A percentile compares a stretch with the other conserved stretches of the same genome.
Evolutionary conservation across 2,329 filamentous ascomycete genomes (phyloP).

Genomic region (Sarocladium strictum): DNA sequence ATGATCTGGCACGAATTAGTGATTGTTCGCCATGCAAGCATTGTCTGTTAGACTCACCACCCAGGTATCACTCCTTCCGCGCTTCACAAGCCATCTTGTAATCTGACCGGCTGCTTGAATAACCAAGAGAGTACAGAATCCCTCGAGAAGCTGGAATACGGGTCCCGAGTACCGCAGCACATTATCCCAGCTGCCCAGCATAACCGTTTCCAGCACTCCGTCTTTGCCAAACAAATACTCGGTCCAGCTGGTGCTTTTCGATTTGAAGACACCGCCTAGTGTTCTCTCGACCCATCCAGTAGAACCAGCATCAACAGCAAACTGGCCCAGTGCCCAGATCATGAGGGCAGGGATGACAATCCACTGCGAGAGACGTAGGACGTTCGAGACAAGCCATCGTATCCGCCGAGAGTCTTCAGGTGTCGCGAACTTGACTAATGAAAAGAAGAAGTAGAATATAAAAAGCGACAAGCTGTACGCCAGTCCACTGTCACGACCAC

Average conservation of each 20-base stretch:
- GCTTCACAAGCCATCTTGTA: conserved; percentile 89
- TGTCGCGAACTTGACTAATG: conserved; percentile 70
- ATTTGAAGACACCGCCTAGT: conserved; percentile 59
- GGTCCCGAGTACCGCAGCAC: conserved; percentile 85
- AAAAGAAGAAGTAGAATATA: conserved; percentile 86
- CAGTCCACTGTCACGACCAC: conserved; percentile 86
- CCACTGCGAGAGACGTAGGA: conserved; percentile 76
- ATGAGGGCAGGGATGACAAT: conserved; percentile 77
- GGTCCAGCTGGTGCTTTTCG: conserved; percentile 58
- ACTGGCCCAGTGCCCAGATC: conserved; percentile 93
- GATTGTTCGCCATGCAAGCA: not conserved
- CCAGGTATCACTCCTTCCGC: conserved; percentile 91
- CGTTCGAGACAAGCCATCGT: conserved; percentile 62
- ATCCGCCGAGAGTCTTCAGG: conserved; percentile 71
- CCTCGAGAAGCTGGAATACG: conserved; percentile 88
- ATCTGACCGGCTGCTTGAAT: conserved; percentile 95
- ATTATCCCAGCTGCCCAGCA: conserved; percentile 85
- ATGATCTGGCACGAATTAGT: conserved; percentile 57
- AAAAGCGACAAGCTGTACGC: conserved; percentile 89
- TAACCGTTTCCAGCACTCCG: conserved; percentile 72
- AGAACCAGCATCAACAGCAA: conserved; percentile 79
- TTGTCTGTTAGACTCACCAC: conserved; percentile 57
- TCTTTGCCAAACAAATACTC: conserved; percentile 88
- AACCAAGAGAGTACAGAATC: conserved; percentile 92
- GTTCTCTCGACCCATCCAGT: conserved; percentile 79